These are phyloP conservation scores for Cyberlindnera misumaiensis DNA, from an alignment of 805 yeast species.

Conservation along the genomic window DNA sequence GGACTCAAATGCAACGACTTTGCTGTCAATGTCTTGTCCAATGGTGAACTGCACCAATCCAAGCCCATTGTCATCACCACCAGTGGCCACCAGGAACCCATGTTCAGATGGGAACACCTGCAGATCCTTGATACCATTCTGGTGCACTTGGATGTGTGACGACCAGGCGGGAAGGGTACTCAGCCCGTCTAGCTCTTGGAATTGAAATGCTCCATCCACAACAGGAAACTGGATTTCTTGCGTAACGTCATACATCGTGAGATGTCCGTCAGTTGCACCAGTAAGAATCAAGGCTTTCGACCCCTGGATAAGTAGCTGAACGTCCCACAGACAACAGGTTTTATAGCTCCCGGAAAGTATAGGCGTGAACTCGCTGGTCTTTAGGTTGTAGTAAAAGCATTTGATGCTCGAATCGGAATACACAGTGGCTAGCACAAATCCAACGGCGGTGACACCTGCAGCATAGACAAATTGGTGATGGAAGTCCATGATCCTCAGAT, in stretches of 20 bases:
- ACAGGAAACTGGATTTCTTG: constrained; percentile 18
- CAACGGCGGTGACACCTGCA: constrained; percentile 23
- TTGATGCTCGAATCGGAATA: constrained; percentile 81
- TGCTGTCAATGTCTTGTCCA: constrained; percentile 19
- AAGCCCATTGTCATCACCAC: constrained; percentile 90
- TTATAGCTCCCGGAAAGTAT: constrained; percentile 48
- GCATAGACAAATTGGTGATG: constrained; percentile 37
- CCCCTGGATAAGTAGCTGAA: constrained; percentile 34
- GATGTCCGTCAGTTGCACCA: constrained; percentile 80
- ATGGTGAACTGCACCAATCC: constrained; percentile 33
- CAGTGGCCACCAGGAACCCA: constrained; percentile 46
- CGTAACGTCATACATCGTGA: constrained; percentile 55
- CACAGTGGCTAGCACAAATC: constrained; percentile 57
- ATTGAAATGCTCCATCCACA: constrained; percentile 6
- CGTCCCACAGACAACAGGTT: constrained; percentile 72
- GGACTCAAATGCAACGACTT: constrained; percentile 29
- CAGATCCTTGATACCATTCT: constrained; percentile 76
- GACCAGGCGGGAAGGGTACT: constrained; percentile 22
- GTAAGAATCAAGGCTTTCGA: constrained; percentile 35
- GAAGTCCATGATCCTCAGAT: constrained; percentile 86
- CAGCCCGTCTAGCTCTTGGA: neutral
- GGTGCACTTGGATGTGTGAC: constrained; percentile 56
- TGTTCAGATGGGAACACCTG: constrained; percentile 21
- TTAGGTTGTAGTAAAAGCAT: constrained; percentile 47
- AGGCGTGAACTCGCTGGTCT: constrained; percentile 32